Conservation (phyloP, 2,329 filamentous ascomycete species). For the Fusarium heterosporum region DNA sequence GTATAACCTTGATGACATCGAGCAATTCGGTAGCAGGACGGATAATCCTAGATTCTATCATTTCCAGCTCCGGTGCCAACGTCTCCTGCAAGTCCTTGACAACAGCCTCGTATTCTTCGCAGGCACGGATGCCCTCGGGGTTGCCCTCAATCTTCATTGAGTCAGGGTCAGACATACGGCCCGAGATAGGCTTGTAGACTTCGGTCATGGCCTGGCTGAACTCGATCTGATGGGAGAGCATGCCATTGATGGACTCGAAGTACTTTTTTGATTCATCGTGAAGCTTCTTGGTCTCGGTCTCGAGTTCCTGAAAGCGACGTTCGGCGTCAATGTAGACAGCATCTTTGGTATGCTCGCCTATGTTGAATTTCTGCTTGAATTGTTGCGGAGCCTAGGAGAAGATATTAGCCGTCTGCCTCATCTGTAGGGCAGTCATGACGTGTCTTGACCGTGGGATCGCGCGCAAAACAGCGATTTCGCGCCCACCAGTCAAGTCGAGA, state of each 20-base stretch:
- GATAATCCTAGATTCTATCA: slow-evolving; percentile 94
- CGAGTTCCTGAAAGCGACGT: slow-evolving; percentile 91
- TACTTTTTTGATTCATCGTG: slow-evolving; percentile 98
- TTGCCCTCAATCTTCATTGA: slow-evolving; percentile 86
- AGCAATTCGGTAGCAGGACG: slow-evolving; percentile 92
- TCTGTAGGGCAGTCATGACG: neutral
- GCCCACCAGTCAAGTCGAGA: slow-evolving; percentile 27
- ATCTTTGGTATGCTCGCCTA: slow-evolving; percentile 96
- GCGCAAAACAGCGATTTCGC: slow-evolving; percentile 29
- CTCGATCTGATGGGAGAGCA: slow-evolving; percentile 97
- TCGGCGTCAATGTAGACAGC: slow-evolving; percentile 95
- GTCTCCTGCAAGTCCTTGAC: slow-evolving; percentile 91
- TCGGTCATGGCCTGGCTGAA: slow-evolving; percentile 97
- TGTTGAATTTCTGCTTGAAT: slow-evolving; percentile 91
- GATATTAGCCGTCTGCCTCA: slow-evolving; percentile 12
- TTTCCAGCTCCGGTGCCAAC: slow-evolving; percentile 90
- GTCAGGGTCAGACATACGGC: slow-evolving; percentile 92
- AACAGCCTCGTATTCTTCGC: slow-evolving; percentile 94
- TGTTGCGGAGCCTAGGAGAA: slow-evolving; percentile 80
- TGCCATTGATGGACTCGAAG: slow-evolving; percentile 97
- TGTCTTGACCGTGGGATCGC: neutral
- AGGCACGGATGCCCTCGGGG: slow-evolving; percentile 90
- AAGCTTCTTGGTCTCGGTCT: slow-evolving; percentile 94
- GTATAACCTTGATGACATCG: slow-evolving; percentile 94
- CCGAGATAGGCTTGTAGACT: slow-evolving; percentile 98